These are phyloP conservation scores for Butyriboletus appendiculatus DNA, from an alignment of 1,284 basidiomycete species.

Conservation along the genomic window DNA sequence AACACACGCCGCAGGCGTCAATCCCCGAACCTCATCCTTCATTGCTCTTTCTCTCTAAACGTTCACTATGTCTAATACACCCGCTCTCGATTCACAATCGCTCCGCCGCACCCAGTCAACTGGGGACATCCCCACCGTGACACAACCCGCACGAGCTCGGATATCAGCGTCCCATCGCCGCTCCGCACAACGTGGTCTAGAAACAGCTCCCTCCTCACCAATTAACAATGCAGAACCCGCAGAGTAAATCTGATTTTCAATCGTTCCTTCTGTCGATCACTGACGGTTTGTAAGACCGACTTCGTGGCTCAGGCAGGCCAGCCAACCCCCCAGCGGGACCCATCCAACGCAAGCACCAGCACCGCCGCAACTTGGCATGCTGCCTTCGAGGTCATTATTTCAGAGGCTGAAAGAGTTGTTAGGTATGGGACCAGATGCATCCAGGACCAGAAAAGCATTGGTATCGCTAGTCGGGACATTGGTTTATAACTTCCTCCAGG, in stretches of 20 bases:
- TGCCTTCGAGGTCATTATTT: slow-evolving; percentile 14
- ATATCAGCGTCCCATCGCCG: slow-evolving; percentile 31
- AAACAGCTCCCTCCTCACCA: slow-evolving; percentile 25
- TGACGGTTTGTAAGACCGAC: slow-evolving; percentile 22
- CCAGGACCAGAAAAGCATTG: slow-evolving; percentile 55
- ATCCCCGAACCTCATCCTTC: slow-evolving; percentile 21
- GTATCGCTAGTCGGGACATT: slow-evolving; percentile 59
- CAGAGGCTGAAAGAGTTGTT: slow-evolving; percentile 45
- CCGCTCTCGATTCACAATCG: slow-evolving; percentile 33
- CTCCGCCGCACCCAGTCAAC: slow-evolving; percentile 38
- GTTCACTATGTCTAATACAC: slow-evolving; percentile 31
- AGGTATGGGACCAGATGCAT: slow-evolving; percentile 58
- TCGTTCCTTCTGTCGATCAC: slow-evolving; percentile 12
- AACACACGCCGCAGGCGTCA: slow-evolving; percentile 34
- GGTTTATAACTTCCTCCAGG: slow-evolving; percentile 58
- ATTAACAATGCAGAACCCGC: slow-evolving; percentile 12
- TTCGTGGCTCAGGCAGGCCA: slow-evolving; percentile 30
- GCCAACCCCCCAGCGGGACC: slow-evolving; percentile 18
- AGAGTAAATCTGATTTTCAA: slow-evolving; percentile 22
- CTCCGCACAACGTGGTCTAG: slow-evolving; percentile 25
- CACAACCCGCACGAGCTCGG: slow-evolving; percentile 29
- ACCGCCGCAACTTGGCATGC: slow-evolving; percentile 6
- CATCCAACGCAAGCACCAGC: slow-evolving; percentile 2
- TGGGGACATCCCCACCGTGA: slow-evolving; percentile 34
- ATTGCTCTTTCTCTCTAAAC: slow-evolving; percentile 16